phyloP scores from a whole-genome alignment of 1,284 basidiomycete species.

The Trichosporon sp. region DNA sequence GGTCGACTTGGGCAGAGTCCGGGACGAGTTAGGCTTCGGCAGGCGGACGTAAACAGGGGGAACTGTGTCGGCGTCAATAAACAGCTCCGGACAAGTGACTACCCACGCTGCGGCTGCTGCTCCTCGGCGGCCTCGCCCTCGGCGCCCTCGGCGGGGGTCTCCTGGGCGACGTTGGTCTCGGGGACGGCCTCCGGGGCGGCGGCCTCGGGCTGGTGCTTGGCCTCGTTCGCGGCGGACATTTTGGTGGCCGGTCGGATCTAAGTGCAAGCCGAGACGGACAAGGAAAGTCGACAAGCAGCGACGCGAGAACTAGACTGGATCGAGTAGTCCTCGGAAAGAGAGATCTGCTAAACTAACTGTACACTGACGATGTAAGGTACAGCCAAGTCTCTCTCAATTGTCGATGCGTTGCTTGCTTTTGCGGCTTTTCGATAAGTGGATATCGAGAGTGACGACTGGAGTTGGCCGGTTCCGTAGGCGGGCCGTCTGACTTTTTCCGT shows the following conservation, averaged over 20 bases:
- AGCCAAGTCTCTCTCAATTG: not conserved
- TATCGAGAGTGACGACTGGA: not conserved
- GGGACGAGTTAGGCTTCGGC: slow-evolving; percentile 37
- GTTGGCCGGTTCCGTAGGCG: not conserved
- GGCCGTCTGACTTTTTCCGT: not conserved
- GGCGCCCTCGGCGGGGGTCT: slow-evolving; percentile 8
- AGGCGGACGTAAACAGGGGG: slow-evolving; percentile 41
- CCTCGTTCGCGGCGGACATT: slow-evolving; percentile 21
- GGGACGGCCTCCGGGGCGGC: slow-evolving; percentile 8
- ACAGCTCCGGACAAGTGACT: not conserved
- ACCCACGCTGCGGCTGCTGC: slow-evolving; percentile 13
- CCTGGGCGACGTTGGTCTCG: slow-evolving; percentile 13
- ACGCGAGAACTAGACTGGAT: not conserved
- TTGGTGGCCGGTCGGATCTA: not conserved
- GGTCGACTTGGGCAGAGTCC: slow-evolving; percentile 38
- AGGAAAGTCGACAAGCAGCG: not conserved
- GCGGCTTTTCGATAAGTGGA: too few species aligned
- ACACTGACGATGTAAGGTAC: not conserved
- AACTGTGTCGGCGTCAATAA: slow-evolving; percentile 13
- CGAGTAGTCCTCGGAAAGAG: not conserved
- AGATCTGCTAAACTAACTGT: not conserved
- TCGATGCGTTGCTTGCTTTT: not conserved
- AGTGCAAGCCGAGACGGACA: not conserved
- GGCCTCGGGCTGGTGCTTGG: slow-evolving; percentile 13
- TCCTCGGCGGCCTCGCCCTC: slow-evolving; percentile 6